Percentiles rank a stretch among this genome's conserved stretches.
Evolutionary conservation across 116 monocot species (phyloP).

Genomic region (Posidonia oceanica): DNA sequence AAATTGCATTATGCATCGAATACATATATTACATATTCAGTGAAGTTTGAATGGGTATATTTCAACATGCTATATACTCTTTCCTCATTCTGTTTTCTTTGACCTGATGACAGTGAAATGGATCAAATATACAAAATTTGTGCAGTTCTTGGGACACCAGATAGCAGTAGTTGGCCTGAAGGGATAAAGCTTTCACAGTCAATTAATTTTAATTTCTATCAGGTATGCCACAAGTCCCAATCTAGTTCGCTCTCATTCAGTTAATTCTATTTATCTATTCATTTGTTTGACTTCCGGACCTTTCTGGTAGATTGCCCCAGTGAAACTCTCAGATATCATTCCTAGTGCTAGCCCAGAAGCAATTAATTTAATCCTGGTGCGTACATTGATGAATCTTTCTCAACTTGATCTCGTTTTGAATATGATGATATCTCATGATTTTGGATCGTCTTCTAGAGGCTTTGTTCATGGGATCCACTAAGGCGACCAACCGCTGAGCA

Average conservation of each 20-base stretch:
- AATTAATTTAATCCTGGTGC: constrained; percentile 71
- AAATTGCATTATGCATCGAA: too few species aligned
- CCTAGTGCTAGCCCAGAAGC: constrained; percentile 78
- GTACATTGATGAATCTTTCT: neutral
- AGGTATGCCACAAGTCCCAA: constrained; percentile 26
- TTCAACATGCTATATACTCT: neutral
- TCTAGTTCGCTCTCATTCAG: neutral
- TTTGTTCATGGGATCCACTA: constrained; percentile 80
- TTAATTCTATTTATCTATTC: neutral
- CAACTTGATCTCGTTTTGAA: neutral
- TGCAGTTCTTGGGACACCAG: constrained; percentile 47
- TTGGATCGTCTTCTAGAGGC: constrained; percentile 23
- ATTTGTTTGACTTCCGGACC: constrained; percentile 5
- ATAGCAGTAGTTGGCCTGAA: constrained; percentile 10
- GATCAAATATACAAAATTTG: constrained; percentile 92
- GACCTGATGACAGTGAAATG: constrained; percentile 41
- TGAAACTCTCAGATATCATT: constrained; percentile 46
- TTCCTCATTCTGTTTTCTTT: neutral
- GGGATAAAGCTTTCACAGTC: constrained; percentile 35
- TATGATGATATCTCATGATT: neutral
- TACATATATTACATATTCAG: too few species aligned
- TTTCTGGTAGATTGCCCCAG: constrained; percentile 32
- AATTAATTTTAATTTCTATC: constrained; percentile 42
- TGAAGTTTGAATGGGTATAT: too few species aligned
- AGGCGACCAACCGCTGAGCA: constrained; percentile 76